phyloP scores from a whole-genome alignment of 2,329 filamentous ascomycete genomes.

The Fusarium buharicum region DNA sequence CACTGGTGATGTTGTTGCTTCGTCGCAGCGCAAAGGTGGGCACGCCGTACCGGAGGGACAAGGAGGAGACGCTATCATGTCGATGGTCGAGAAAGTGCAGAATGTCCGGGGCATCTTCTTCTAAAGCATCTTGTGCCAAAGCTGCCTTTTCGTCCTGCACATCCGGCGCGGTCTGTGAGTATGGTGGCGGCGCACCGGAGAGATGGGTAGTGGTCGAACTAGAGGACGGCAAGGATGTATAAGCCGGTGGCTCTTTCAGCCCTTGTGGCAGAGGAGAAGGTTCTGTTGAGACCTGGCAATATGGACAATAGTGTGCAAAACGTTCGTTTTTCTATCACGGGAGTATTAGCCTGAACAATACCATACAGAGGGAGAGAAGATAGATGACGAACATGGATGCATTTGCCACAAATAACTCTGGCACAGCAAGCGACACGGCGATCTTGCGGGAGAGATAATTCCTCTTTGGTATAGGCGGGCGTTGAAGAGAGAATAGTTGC shows the following conservation, averaged over 20 bases:
- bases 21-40: conserved; percentile 70
- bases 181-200: conserved; percentile 54
- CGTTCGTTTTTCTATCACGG: conserved; percentile 67
- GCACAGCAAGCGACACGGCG: conserved; percentile 75
- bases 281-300: conserved; percentile 76
- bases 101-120: conserved; percentile 66
- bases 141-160: conserved; percentile 42
- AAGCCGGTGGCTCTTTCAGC: conserved; percentile 74
- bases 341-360: conserved; percentile 18
- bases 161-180: conserved; percentile 40
- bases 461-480: conserved; percentile 68
- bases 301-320: conserved; percentile 75
- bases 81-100: conserved; percentile 78
- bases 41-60: conserved; percentile 78
- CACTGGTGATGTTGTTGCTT: conserved; percentile 75
- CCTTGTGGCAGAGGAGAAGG: conserved; percentile 69
- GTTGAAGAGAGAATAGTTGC: conserved; percentile 68
- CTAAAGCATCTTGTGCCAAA: conserved; percentile 44
- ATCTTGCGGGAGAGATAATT: conserved; percentile 61
- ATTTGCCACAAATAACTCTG: conserved; percentile 76
- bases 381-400: conserved; percentile 66
- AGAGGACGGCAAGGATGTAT: conserved; percentile 56
- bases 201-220: conserved; percentile 37
- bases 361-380: background rate
- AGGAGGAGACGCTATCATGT: conserved; percentile 73